Percentiles rank a stretch among this genome's conserved stretches.
These are phyloP conservation scores for Colletotrichum sidae DNA, from an alignment of 2,329 filamentous ascomycete species.

Conservation along the genomic window DNA sequence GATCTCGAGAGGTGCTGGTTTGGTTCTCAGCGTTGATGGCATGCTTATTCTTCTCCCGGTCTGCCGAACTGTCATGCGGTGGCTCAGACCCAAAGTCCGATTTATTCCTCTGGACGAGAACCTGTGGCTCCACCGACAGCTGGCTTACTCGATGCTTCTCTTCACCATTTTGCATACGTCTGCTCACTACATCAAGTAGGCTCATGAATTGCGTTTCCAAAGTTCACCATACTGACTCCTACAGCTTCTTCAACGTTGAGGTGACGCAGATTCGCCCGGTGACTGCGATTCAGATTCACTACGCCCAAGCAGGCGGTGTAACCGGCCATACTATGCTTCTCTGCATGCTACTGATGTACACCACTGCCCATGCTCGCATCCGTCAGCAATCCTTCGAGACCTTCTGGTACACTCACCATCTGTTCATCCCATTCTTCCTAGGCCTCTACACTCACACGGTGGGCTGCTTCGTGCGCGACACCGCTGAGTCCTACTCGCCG, in stretches of 20 bases:
- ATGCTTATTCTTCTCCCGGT: constrained; percentile 93
- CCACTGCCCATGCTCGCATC: constrained; percentile 91
- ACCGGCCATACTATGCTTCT: constrained; percentile 98
- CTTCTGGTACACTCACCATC: constrained; percentile 99
- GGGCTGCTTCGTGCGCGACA: constrained; percentile 95
- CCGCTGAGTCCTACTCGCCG: constrained; percentile 77
- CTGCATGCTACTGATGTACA: constrained; percentile 99
- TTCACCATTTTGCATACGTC: constrained; percentile 83
- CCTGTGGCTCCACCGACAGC: constrained; percentile 95
- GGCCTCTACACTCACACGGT: constrained; percentile 96
- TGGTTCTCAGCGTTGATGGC: constrained; percentile 85
- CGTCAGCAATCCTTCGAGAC: constrained; percentile 98
- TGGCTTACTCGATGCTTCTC: constrained; percentile 88
- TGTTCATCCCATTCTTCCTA: constrained; percentile 96
- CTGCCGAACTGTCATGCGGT: constrained; percentile 89
- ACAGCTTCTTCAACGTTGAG: constrained; percentile 94
- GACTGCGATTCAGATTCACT: constrained; percentile 90
- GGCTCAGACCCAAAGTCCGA: constrained; percentile 85
- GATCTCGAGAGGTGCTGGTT: constrained; percentile 92
- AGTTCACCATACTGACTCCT: constrained; percentile 28
- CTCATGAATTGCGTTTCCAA: constrained; percentile 18
- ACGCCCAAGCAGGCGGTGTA: constrained; percentile 87
- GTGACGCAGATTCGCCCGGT: constrained; percentile 82
- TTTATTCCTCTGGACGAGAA: constrained; percentile 97
- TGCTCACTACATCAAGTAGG: constrained; percentile 94